phyloP scores from a whole-genome alignment of 371 early-diverging fungal species.

The Syncephalastrum contaminatum region DNA sequence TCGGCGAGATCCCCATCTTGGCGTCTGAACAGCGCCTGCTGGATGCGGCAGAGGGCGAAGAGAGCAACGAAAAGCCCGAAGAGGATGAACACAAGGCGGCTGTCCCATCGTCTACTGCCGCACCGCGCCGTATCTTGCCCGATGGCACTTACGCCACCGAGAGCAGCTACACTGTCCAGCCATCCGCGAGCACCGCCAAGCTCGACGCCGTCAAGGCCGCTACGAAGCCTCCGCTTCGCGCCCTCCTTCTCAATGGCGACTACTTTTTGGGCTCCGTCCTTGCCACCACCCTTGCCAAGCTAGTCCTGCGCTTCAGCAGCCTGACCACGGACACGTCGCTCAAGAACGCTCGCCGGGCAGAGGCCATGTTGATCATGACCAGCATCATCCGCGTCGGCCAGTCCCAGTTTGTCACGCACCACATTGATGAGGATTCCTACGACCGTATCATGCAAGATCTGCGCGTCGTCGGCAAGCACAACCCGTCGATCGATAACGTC shows the following conservation, averaged over 20 bases:
- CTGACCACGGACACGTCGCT: slow-evolving; percentile 46
- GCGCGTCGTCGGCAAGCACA: slow-evolving; percentile 71
- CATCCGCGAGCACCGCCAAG: slow-evolving; percentile 41
- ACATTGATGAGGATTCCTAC: slow-evolving; percentile 95
- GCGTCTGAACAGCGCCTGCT: slow-evolving; percentile 80
- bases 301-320: slow-evolving; percentile 76
- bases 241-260: slow-evolving; percentile 82
- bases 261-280: slow-evolving; percentile 89
- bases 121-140: slow-evolving; percentile 81
- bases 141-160: slow-evolving; percentile 98
- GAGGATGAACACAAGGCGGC: slow-evolving; percentile 33
- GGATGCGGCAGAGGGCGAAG: slow-evolving; percentile 58
- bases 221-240: slow-evolving; percentile 74
- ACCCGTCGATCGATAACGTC: slow-evolving; percentile 60
- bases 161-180: slow-evolving; percentile 69
- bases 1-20: slow-evolving; percentile 93
- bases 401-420: slow-evolving; percentile 76
- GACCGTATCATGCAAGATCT: slow-evolving; percentile 91
- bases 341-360: slow-evolving; percentile 78
- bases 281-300: slow-evolving; percentile 86
- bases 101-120: slow-evolving; percentile 42
- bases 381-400: slow-evolving; percentile 92
- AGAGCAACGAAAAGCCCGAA: slow-evolving; percentile 30
- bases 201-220: slow-evolving; percentile 67
- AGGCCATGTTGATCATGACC: slow-evolving; percentile 97